Base-by-base conservation (phyloP, 2,329 filamentous ascomycete genomes). In the Coniochaeta sp. region DNA sequence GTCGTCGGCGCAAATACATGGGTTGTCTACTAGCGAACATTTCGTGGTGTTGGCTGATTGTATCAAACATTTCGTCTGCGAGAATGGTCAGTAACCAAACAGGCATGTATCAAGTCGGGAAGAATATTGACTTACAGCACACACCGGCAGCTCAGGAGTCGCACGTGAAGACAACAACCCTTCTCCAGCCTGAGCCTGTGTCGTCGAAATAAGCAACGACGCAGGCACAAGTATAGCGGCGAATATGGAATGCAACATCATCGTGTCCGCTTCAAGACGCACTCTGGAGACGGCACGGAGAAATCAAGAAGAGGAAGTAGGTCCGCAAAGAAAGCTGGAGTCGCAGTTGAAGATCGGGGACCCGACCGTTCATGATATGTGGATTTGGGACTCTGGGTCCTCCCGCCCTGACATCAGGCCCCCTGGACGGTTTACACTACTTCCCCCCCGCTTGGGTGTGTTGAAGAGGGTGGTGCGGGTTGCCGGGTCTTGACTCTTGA, bases 201-300 rank as follows among this genome's bases (percentile, higher is more conserved):
- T 31, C n/a, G 45, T 48, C n/a, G 45, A 14, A 18, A 28, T 31
- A 14, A 22, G 14, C 45, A 48, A 22, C 38, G 20, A 26, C 20
- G n/a, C 38, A 24, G 38, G 45, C 26, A 48, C 24, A 14, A 48
- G 5, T 31, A 30, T 18, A 4, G 28, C 26, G 24, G 14, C 16
- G n/a, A 22, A 48, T 13, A 31, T 31, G 24, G 45, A 48, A 24
- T 31, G 45, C 26, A 48, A 48, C 45, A 24, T 28, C 45, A 48
- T 48, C 45, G 16, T 48, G 45, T 48, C 26, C 12, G 38, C 14
- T n/a, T 42, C 38, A 26, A 18, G 26, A 7, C 27, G 27, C 27
- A 30, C 6, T 30, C 12, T 30, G 27, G 6, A 7, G 27, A 22
- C 26, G 26, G 14, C 20, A 42, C 22, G 3, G n/a, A n/a, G n/a